Percentiles rank a stretch among this genome's conserved stretches.
phyloP scores from a whole-genome alignment of 2,329 filamentous ascomycete genomes.

The Cryphonectria radicalis region DNA sequence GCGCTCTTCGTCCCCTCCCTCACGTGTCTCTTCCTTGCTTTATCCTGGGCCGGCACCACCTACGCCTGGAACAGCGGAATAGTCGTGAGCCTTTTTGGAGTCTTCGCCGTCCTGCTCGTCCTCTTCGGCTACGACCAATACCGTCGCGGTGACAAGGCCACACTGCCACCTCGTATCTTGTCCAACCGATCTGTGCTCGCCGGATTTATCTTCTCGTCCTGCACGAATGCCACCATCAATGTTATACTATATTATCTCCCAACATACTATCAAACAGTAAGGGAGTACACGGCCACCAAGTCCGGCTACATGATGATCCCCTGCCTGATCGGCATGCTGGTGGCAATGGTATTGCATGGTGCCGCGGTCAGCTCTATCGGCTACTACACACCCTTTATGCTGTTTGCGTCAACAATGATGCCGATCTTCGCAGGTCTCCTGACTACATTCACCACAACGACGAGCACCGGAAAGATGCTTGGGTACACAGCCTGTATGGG shows the following conservation, averaged over 20 bases:
- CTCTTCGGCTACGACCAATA: conserved; percentile 40
- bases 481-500: conserved; percentile 25
- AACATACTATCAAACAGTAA: conserved; percentile 47
- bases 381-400: conserved; percentile 27
- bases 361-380: conserved; percentile 40
- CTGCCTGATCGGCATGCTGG: conserved; percentile 40
- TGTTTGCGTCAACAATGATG: conserved; percentile 19
- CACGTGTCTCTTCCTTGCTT: conserved; percentile 41
- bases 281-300: conserved; percentile 37
- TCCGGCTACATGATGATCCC: conserved; percentile 43
- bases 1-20: conserved; percentile 31
- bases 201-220: conserved; percentile 39
- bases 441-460: conserved; percentile 21
- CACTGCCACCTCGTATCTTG: conserved; percentile 26
- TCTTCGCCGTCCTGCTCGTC: conserved; percentile 29
- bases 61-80: conserved; percentile 40
- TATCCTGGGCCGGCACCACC: conserved; percentile 45
- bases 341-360: conserved; percentile 42
- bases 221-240: conserved; percentile 29
- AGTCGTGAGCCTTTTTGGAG: conserved; percentile 41
- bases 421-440: conserved; percentile 24
- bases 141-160: conserved; percentile 42
- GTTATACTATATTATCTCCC: conserved; percentile 42
- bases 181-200: conserved; percentile 38
- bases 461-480: conserved; percentile 7